These are phyloP conservation scores for Emmonsiellopsis sp. DNA, from an alignment of 2,329 filamentous ascomycete genomes.

Conservation along the genomic window DNA sequence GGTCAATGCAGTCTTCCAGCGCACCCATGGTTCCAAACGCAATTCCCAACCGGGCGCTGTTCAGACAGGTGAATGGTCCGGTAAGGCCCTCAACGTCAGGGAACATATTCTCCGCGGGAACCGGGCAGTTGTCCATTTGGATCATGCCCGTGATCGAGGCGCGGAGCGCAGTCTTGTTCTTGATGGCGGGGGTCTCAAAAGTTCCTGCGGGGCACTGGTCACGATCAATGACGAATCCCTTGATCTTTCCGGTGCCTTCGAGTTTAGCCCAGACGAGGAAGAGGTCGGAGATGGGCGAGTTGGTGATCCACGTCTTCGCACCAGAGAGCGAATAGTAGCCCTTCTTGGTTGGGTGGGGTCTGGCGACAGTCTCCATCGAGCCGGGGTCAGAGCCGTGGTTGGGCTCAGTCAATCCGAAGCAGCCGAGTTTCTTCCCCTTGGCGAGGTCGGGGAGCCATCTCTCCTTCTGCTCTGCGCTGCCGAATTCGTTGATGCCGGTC, in stretches of 20 bases:
- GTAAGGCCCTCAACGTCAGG: conserved; percentile 75
- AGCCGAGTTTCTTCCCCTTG: conserved; percentile 70
- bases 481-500: conserved; percentile 84
- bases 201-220: conserved; percentile 77
- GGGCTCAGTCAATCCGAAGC: conserved; percentile 84
- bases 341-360: conserved; percentile 71
- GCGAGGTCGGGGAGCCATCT: conserved; percentile 72
- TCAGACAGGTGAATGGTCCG: conserved; percentile 89
- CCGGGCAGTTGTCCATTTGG: conserved; percentile 81
- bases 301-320: conserved; percentile 92
- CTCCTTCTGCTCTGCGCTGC: conserved; percentile 78
- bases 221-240: conserved; percentile 83
- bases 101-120: conserved; percentile 88
- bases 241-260: conserved; percentile 83
- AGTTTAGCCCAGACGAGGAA: conserved; percentile 89
- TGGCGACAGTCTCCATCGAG: conserved; percentile 82
- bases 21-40: conserved; percentile 90
- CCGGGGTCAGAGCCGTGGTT: conserved; percentile 90
- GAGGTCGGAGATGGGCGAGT: conserved; percentile 80
- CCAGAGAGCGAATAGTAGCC: conserved; percentile 72
- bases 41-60: conserved; percentile 88
- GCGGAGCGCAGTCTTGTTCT: conserved; percentile 88
- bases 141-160: conserved; percentile 98
- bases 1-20: conserved; percentile 77
- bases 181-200: conserved; percentile 81